phyloP scores from a whole-genome alignment of 2,329 filamentous ascomycete genomes.

The Lizonia empirigonia region DNA sequence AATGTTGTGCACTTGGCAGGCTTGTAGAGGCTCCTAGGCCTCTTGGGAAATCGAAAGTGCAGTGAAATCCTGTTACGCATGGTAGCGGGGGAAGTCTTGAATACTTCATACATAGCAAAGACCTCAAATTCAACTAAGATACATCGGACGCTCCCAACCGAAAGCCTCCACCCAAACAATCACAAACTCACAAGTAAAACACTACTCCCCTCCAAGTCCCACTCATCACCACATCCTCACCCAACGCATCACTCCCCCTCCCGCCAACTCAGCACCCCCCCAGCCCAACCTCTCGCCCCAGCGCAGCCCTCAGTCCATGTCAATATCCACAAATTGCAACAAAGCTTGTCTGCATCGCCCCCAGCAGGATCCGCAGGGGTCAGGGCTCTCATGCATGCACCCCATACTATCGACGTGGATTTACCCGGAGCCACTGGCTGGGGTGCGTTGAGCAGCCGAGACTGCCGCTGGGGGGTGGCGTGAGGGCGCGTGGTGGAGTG shows the following conservation, averaged over 20 bases:
- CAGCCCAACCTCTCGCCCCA: conserved; percentile 4
- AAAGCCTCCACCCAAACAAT: neutral
- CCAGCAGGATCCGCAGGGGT: neutral
- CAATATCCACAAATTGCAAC: conserved; percentile 10
- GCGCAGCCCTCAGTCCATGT: conserved; percentile 11
- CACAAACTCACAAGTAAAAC: neutral
- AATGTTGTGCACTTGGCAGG: neutral
- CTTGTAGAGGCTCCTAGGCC: neutral
- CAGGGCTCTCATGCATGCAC: conserved; percentile 10
- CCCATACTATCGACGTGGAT: conserved; percentile 13
- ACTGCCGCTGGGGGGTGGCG: neutral
- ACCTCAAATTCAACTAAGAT: too few species aligned
- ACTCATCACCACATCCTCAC: neutral
- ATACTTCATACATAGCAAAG: neutral
- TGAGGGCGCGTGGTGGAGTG: neutral
- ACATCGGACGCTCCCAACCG: too few species aligned
- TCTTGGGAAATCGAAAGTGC: neutral
- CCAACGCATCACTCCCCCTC: neutral
- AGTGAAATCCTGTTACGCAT: neutral
- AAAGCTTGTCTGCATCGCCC: conserved; percentile 8
- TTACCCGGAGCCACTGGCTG: conserved; percentile 13
- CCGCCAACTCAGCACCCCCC: neutral
- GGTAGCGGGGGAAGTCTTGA: neutral
- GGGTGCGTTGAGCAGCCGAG: conserved; percentile 3
- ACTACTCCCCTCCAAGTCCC: neutral